Evolutionary conservation across 139 green algal genomes (phyloP).

Genomic region (Bryopsis sp.): DNA sequence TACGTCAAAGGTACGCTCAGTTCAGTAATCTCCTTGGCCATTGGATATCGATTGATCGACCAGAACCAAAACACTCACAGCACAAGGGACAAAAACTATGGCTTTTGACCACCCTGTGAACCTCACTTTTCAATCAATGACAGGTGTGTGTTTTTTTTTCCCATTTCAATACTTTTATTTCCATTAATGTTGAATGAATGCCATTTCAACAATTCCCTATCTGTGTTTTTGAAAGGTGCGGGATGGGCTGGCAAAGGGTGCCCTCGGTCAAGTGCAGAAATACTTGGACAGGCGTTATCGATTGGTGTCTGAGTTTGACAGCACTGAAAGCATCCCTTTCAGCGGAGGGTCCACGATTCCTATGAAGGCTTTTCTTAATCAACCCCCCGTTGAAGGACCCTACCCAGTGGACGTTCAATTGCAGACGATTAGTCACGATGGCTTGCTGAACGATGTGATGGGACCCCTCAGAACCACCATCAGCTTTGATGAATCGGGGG

Average conservation of each 20-base stretch:
- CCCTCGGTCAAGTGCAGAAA: slow-evolving; percentile 27
- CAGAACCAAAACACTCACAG: too few species aligned
- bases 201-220: neutral
- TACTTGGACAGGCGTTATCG: slow-evolving; percentile 36
- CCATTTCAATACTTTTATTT: neutral
- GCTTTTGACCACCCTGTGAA: too few species aligned
- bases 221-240: slow-evolving; percentile 25
- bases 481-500: neutral
- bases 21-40: too few species aligned
- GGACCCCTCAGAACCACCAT: neutral
- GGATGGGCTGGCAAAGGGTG: slow-evolving; percentile 33
- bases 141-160: neutral
- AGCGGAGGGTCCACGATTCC: neutral
- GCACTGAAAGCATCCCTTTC: slow-evolving; percentile 12
- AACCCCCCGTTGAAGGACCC: slow-evolving; percentile 25
- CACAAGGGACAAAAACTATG: too few species aligned
- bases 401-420: slow-evolving; percentile 24
- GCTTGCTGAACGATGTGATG: neutral
- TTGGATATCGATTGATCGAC: too few species aligned
- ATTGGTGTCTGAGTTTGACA: slow-evolving; percentile 22
- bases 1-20: slow-evolving; percentile 5
- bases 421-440: neutral
- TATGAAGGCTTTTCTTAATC: slow-evolving; percentile 27
- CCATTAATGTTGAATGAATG: slow-evolving; percentile 1
- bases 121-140: neutral